Evolutionary conservation across 148 eudicot species (phyloP).

Genomic region (Beta vulgaris): DNA sequence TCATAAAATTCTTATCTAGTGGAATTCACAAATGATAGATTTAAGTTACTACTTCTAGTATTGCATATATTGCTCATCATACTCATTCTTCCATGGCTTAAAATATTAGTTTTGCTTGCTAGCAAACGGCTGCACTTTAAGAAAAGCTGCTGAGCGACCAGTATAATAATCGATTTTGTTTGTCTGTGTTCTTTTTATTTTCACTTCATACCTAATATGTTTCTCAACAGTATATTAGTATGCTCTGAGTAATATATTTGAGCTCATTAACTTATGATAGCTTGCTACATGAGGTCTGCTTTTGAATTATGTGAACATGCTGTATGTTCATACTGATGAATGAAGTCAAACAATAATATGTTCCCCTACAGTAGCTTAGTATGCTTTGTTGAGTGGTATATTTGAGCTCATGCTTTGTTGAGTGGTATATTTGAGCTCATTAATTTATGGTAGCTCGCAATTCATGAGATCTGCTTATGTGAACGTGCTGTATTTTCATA

Average conservation of each 20-base stretch:
- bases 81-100: neutral
- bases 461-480: neutral
- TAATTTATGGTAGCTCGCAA: neutral
- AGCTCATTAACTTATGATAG: neutral
- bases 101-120: neutral
- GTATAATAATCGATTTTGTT: neutral
- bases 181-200: neutral
- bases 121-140: neutral
- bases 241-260: neutral
- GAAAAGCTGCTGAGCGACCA: neutral
- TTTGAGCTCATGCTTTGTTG: too few relatives aligned
- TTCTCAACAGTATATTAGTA: neutral
- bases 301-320: neutral
- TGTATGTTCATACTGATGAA: neutral
- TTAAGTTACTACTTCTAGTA: neutral
- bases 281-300: neutral
- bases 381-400: too few relatives aligned
- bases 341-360: neutral
- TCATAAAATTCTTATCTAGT: neutral
- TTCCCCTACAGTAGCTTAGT: constrained; percentile 1
- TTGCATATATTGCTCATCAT: neutral
- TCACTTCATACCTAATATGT: neutral
- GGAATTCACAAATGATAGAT: neutral
- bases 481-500: neutral
- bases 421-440: neutral